These are phyloP conservation scores for Magnolia sinica DNA, from an alignment of 164 flowering plant species.

Conservation along the genomic window DNA sequence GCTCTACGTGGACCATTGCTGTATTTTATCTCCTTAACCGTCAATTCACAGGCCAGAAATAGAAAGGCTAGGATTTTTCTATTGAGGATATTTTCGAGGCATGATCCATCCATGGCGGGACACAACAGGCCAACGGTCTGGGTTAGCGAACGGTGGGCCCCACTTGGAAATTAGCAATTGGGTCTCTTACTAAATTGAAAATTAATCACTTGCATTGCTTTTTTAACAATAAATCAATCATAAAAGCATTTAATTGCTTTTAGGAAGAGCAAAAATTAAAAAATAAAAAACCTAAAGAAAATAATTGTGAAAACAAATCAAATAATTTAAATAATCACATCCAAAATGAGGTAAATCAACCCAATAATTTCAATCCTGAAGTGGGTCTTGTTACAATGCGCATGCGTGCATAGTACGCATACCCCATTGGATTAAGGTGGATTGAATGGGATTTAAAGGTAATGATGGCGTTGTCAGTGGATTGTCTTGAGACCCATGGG, in stretches of 20 bases:
- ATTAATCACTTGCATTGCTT: not conserved
- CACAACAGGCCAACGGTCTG: no score
- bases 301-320: not conserved
- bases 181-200: not conserved
- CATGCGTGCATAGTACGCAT: not conserved
- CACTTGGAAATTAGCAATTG: not conserved
- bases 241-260: not conserved
- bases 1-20: no score
- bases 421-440: no score
- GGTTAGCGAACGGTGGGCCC: not conserved
- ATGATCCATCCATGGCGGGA: no score
- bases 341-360: not conserved
- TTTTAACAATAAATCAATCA: not conserved
- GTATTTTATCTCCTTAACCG: no score
- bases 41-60: no score
- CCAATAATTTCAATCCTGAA: not conserved
- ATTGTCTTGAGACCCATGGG: no score
- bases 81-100: no score
- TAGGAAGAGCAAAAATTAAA: not conserved
- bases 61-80: no score
- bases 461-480: no score
- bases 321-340: no score
- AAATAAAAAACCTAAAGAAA: not conserved
- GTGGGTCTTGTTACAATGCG: not conserved
- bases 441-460: no score